phyloP scores from a whole-genome alignment of 1,284 basidiomycete genomes.

The Irpex lacteus region DNA sequence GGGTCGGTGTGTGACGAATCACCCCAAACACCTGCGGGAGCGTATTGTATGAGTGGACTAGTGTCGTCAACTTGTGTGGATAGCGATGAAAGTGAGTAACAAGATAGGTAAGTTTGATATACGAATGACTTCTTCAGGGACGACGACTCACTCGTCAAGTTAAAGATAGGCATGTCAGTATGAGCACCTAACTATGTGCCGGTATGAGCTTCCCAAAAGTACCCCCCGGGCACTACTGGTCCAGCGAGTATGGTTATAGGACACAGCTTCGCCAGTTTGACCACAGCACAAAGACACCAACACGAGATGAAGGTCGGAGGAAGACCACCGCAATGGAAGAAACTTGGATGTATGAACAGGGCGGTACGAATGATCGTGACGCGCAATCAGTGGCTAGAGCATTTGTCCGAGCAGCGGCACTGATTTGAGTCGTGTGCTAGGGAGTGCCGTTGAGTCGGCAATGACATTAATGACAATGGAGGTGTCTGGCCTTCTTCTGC shows the following conservation, averaged over 20 bases:
- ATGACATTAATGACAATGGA: too few relatives aligned
- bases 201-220: background rate
- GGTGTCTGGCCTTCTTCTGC: too few relatives aligned
- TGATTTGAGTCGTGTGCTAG: background rate
- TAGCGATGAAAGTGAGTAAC: background rate
- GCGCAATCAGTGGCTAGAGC: background rate
- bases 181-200: background rate
- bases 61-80: background rate
- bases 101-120: background rate
- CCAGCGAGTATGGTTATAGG: too few relatives aligned
- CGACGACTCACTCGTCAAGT: background rate
- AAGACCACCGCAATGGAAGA: background rate
- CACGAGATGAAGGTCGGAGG: background rate
- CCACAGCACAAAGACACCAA: background rate
- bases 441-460: too few relatives aligned
- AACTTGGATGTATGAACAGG: background rate
- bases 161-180: background rate
- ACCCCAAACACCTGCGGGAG: background rate
- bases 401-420: background rate
- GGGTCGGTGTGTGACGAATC: background rate
- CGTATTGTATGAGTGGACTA: background rate
- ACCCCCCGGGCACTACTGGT: background rate
- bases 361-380: background rate
- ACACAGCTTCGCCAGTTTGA: background rate
- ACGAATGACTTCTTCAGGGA: background rate